Conservation (phyloP, 2,329 filamentous ascomycete species). For the Ophidiomyces ophidiicola region DNA sequence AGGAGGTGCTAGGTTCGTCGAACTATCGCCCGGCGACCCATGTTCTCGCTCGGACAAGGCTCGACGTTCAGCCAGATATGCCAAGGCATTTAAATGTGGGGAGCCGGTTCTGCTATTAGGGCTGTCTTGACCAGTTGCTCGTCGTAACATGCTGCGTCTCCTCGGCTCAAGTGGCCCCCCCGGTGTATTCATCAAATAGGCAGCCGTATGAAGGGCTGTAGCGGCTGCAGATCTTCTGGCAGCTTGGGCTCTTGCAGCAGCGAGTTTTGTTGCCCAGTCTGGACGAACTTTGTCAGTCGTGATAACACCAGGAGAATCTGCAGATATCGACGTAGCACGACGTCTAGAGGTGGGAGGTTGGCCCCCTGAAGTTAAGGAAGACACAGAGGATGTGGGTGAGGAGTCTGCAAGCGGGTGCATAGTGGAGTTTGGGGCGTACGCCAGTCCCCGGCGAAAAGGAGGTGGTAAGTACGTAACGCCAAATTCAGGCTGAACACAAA, state of each 20-base stretch:
- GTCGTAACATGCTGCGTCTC: slow-evolving; percentile 41
- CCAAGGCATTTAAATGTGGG: slow-evolving; percentile 35
- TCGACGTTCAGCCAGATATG: slow-evolving; percentile 37
- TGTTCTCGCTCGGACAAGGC: slow-evolving; percentile 23
- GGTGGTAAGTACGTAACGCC: slow-evolving; percentile 91
- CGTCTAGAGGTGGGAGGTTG: slow-evolving; percentile 37
- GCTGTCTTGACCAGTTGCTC: slow-evolving; percentile 28
- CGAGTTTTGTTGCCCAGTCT: slow-evolving; percentile 86
- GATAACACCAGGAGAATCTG: slow-evolving; percentile 71
- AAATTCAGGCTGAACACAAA: slow-evolving; percentile 89
- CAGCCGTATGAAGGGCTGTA: slow-evolving; percentile 86
- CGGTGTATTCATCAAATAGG: slow-evolving; percentile 66
- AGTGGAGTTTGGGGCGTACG: slow-evolving; percentile 48
- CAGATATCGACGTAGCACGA: slow-evolving; percentile 61
- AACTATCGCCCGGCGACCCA: slow-evolving; percentile 21
- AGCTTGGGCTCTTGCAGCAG: slow-evolving; percentile 71
- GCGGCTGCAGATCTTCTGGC: slow-evolving; percentile 80
- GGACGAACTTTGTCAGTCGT: slow-evolving; percentile 86
- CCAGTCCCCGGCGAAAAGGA: slow-evolving; percentile 71
- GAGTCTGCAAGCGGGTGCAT: slow-evolving; percentile 42
- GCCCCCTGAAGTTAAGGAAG: slow-evolving; percentile 55
- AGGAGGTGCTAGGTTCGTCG: slow-evolving; percentile 28
- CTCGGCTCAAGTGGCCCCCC: slow-evolving; percentile 34
- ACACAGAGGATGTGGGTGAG: slow-evolving; percentile 76
- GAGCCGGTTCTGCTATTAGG: slow-evolving; percentile 26